Percentiles rank a stretch among this genome's conserved stretches.
Evolutionary conservation across 805 yeast species (phyloP).

Genomic region (Kazachstania martiniae): DNA sequence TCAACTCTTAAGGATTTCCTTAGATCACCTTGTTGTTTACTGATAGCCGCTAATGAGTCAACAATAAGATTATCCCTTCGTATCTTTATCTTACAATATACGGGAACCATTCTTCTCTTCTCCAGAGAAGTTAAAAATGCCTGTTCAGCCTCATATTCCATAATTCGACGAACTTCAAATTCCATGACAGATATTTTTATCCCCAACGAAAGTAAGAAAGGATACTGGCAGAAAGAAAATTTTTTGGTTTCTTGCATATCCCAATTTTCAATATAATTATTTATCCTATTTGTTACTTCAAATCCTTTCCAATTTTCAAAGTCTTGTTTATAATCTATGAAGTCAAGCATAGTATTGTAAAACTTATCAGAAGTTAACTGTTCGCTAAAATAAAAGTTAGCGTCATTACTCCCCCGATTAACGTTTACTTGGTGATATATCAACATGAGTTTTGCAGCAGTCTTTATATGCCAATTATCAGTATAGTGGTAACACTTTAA

Average conservation of each 20-base stretch:
- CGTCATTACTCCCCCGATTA: slow-evolving; percentile 12
- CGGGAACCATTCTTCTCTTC: slow-evolving; percentile 48
- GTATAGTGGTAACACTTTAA: slow-evolving; percentile 41
- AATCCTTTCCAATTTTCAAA: slow-evolving; percentile 60
- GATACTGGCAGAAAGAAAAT: slow-evolving; percentile 63
- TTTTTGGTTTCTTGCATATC: slow-evolving; percentile 4
- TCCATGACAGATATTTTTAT: slow-evolving; percentile 72
- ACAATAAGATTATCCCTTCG: slow-evolving; percentile 55
- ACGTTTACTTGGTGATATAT: slow-evolving; percentile 44
- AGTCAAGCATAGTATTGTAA: slow-evolving; percentile 77
- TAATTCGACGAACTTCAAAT: slow-evolving; percentile 66
- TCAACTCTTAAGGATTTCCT: slow-evolving; percentile 69
- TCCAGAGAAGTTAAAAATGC: slow-evolving; percentile 73
- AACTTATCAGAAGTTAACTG: slow-evolving; percentile 29
- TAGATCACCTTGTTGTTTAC: slow-evolving; percentile 45
- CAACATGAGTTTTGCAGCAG: slow-evolving; percentile 52
- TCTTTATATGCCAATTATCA: slow-evolving; percentile 68
- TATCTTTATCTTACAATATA: slow-evolving; percentile 57
- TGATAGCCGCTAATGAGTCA: slow-evolving; percentile 63
- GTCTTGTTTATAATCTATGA: slow-evolving; percentile 63
- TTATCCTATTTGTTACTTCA: slow-evolving; percentile 1
- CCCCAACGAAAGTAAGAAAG: slow-evolving; percentile 73
- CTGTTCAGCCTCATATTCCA: slow-evolving; percentile 83
- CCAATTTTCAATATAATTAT: slow-evolving; percentile 1
- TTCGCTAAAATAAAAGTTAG: too few relatives aligned